Percentiles rank a stretch among this genome's conserved stretches.
Evolutionary conservation across 148 eudicot genomes (phyloP).

Genomic region (Nyssa sinensis): DNA sequence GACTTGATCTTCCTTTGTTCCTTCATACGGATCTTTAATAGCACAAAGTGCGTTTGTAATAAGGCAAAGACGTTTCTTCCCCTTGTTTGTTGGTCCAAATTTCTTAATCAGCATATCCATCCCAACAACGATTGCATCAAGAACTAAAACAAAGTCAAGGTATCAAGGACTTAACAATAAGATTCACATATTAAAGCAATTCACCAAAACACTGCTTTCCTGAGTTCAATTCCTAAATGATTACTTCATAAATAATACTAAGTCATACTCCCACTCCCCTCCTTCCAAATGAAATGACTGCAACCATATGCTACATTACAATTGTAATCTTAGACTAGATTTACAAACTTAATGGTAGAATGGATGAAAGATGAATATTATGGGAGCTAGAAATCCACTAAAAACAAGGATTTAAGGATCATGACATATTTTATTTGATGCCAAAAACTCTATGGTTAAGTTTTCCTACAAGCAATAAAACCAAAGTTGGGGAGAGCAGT

Average conservation of each 20-base stretch:
- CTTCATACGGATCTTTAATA: conserved; percentile 83
- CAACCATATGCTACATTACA: background rate
- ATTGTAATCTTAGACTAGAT: background rate
- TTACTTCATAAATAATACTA: background rate
- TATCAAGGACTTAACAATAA: conserved; percentile 18
- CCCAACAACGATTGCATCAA: conserved; percentile 97
- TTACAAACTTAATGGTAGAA: background rate
- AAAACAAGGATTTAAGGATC: background rate
- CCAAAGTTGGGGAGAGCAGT: background rate
- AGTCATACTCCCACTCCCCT: background rate
- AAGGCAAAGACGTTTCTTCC: conserved; percentile 88
- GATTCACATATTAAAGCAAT: conserved; percentile 10
- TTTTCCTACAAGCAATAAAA: background rate
- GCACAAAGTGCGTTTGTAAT: conserved; percentile 71
- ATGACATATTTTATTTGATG: background rate
- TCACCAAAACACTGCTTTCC: background rate
- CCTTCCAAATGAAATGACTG: background rate
- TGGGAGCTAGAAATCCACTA: too few relatives aligned
- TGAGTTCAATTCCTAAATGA: conserved; percentile 2
- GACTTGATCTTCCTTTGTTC: conserved; percentile 94
- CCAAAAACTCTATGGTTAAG: background rate
- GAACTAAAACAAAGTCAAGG: conserved; percentile 77
- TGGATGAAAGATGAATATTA: background rate
- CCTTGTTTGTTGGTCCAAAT: conserved; percentile 73
- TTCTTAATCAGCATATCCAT: conserved; percentile 98